Evolutionary conservation across 148 eudicot genomes (phyloP).

Genomic region (Fallopia convolvulus): DNA sequence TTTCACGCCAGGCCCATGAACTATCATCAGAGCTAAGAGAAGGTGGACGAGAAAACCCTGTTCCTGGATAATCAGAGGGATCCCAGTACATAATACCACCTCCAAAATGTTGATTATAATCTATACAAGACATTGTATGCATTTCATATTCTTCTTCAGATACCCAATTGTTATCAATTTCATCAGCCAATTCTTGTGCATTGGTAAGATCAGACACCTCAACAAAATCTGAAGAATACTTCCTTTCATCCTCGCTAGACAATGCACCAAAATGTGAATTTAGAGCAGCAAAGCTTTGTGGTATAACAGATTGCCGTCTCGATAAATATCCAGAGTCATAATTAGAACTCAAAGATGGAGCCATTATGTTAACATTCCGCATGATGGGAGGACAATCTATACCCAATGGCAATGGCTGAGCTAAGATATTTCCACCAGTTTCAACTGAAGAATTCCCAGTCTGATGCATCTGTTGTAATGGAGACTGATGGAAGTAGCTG

Average conservation of each 20-base stretch:
- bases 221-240: conserved; percentile 45
- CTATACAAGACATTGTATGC: conserved; percentile 64
- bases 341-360: conserved; percentile 47
- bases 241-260: conserved; percentile 58
- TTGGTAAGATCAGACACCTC: conserved; percentile 49
- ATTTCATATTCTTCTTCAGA: conserved; percentile 90
- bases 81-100: conserved; percentile 98
- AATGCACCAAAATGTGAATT: conserved; percentile 34
- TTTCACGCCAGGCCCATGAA: conserved; percentile 96
- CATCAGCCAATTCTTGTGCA: conserved; percentile 60
- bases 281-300: conserved; percentile 43
- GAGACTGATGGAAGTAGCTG: conserved; percentile 59
- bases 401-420: conserved; percentile 65
- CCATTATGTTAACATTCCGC: conserved; percentile 36
- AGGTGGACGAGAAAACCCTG: conserved; percentile 89
- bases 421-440: conserved; percentile 42
- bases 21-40: conserved; percentile 98
- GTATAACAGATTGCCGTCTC: conserved; percentile 58
- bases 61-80: conserved; percentile 81
- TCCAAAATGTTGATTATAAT: conserved; percentile 89
- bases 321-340: conserved; percentile 63
- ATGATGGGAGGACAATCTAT: conserved; percentile 81
- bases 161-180: conserved; percentile 81
- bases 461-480: conserved; percentile 53
- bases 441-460: conserved; percentile 50